Evolutionary conservation across 805 yeast genomes (phyloP).

Genomic region (Saturnispora besseyi): DNA sequence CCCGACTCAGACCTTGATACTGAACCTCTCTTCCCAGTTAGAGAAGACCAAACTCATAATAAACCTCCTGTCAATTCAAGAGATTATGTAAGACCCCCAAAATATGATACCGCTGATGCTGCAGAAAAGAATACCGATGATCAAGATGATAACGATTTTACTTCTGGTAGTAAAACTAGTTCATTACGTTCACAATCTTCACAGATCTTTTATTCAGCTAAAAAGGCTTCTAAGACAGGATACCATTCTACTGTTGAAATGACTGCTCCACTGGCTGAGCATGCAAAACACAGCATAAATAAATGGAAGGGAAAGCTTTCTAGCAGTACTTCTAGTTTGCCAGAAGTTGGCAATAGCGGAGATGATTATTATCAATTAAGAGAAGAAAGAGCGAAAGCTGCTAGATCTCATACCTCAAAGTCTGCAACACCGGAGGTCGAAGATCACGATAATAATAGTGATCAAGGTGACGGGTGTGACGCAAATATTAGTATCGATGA

Average conservation of each 20-base stretch:
- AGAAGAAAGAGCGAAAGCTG: slow-evolving; percentile 1
- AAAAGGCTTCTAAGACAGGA: slow-evolving; percentile 10
- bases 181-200: slow-evolving; percentile 6
- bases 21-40: slow-evolving; percentile 6
- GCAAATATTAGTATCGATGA: slow-evolving; percentile 15
- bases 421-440: neutral
- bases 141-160: slow-evolving; percentile 2
- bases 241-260: slow-evolving; percentile 10
- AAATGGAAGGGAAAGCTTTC: slow-evolving; percentile 11
- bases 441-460: slow-evolving; percentile 1
- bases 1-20: neutral
- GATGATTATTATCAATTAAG: slow-evolving; percentile 5
- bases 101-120: neutral
- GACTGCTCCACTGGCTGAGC: slow-evolving; percentile 10
- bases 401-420: slow-evolving; percentile 2
- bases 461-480: slow-evolving; percentile 15
- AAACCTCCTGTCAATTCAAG: neutral
- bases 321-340: slow-evolving; percentile 2
- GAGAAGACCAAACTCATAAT: neutral
- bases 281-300: slow-evolving; percentile 9
- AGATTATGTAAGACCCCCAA: neutral
- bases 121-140: neutral
- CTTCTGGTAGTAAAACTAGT: neutral
- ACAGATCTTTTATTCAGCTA: slow-evolving; percentile 8
- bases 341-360: slow-evolving; percentile 4